Evolutionary conservation across 169 alveolate genomes (phyloP), one percentile per base, ranked within the genome.

Genomic region (Cryptosporidium meleagridis): DNA sequence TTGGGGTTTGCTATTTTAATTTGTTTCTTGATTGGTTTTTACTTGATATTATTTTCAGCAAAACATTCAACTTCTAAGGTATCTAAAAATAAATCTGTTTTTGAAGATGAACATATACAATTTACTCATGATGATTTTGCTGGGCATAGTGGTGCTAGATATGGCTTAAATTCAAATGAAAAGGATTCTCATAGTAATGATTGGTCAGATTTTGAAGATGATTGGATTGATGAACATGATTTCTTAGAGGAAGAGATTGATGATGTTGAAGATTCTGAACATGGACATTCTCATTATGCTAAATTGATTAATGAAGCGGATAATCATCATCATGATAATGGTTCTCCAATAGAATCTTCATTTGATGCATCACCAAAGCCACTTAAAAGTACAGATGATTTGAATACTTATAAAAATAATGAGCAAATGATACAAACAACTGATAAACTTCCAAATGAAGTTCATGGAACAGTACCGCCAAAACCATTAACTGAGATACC

Each of bases 191-290:
- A 80, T 23, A 67, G 65, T 23, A 39, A 33, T 14, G 89, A 80
- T 39, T 80, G 89, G 89, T 80, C 89, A 12, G 89, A 80, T 44
- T 80, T 80, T n/a, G 89, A 80, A 21, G 89, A 80, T 16, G 89
- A 80, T 33, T 80, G 89, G 89, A 29, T 80, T 18, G 89, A 80
- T 62, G 89, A 80, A 21, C 89, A 80, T 39, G 89, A 80, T 4
- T 80, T 80, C 33, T 1, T 58, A 23, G 89, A 80, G 52, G 89
- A 80, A 31, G 89, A 80, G 16, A 65, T 80, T 29, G 89, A 80
- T 31, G 89, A 80, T 44, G 39, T 80, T 44, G 89, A 80, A 48
- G 89, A 80, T 48, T 21, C 41, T 62, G 89, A 80, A 33, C 89
- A 80, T 29, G 75, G 75, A 5, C 45, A 58, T n/a, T 62, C 89